phyloP scores from a whole-genome alignment of 2,329 filamentous ascomycete species.

The Arthrocladium fulminans region DNA sequence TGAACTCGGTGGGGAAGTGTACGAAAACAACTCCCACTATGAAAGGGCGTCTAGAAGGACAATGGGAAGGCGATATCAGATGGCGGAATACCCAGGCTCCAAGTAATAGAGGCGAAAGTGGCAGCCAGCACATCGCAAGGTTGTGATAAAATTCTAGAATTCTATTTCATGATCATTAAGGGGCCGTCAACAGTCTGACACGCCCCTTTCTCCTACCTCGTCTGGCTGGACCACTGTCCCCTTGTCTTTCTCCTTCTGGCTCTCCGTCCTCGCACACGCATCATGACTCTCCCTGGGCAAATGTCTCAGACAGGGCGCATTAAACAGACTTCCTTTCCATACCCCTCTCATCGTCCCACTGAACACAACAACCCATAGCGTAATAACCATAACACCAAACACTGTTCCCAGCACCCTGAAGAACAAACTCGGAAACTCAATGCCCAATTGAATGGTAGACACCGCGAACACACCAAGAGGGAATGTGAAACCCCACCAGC shows the following conservation, averaged over 20 bases:
- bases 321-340: conserved; percentile 43
- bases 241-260: background rate
- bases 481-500: conserved; percentile 56
- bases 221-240: background rate
- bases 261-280: background rate
- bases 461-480: conserved; percentile 50
- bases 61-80: too few relatives aligned
- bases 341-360: conserved; percentile 41
- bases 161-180: too few relatives aligned
- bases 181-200: too few relatives aligned
- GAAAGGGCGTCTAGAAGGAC: too few relatives aligned
- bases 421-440: conserved; percentile 46
- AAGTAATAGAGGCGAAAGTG: too few relatives aligned
- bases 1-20: too few relatives aligned
- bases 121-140: too few relatives aligned
- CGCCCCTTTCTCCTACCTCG: background rate
- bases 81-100: too few relatives aligned
- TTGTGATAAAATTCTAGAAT: background rate
- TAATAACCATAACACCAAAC: conserved; percentile 42
- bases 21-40: too few relatives aligned
- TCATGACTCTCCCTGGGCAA: conserved; percentile 14
- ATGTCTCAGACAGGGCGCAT: conserved; percentile 46
- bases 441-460: conserved; percentile 35
- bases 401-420: conserved; percentile 51
- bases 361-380: conserved; percentile 50